phyloP scores from a whole-genome alignment of 768 basidiomycete species.

The Tulasnella sp. region DNA sequence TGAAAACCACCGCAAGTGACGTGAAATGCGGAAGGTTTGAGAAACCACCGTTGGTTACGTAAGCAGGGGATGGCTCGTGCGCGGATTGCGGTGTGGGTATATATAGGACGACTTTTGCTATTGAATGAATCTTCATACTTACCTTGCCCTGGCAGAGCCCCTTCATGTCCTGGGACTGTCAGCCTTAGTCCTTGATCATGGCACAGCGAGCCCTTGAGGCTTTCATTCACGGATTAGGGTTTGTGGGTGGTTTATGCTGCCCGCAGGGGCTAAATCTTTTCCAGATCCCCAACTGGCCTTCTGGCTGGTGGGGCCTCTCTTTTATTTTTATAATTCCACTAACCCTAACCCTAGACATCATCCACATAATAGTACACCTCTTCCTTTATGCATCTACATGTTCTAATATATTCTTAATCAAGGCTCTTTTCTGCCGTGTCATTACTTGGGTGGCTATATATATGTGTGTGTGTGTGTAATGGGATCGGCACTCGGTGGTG shows the following conservation, averaged over 20 bases:
- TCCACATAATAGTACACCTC: not conserved
- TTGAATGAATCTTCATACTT: slow-evolving; percentile 3
- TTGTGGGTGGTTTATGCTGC: slow-evolving; percentile 14
- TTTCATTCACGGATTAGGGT: slow-evolving; percentile 9
- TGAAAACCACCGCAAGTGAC: not conserved
- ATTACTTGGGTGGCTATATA: no score
- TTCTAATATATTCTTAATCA: no score
- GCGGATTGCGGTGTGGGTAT: not conserved
- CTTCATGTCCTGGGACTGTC: slow-evolving; percentile 17
- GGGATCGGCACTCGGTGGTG: no score
- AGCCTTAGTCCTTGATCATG: slow-evolving; percentile 12
- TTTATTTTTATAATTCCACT: not conserved
- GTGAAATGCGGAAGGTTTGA: not conserved
- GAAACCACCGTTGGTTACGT: not conserved
- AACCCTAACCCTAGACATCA: slow-evolving; percentile 17
- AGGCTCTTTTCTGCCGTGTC: no score
- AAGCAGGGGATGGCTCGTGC: not conserved
- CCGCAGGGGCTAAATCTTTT: slow-evolving; percentile 20
- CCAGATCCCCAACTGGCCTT: slow-evolving; percentile 20
- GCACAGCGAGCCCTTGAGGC: slow-evolving; percentile 14
- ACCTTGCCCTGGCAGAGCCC: slow-evolving; percentile 16
- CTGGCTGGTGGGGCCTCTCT: slow-evolving; percentile 19
- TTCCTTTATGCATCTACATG: not conserved
- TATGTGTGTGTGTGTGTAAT: no score
- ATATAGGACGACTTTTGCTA: not conserved